phyloP scores from a whole-genome alignment of 2,329 filamentous ascomycete species.

The Cladosporium sp. region DNA sequence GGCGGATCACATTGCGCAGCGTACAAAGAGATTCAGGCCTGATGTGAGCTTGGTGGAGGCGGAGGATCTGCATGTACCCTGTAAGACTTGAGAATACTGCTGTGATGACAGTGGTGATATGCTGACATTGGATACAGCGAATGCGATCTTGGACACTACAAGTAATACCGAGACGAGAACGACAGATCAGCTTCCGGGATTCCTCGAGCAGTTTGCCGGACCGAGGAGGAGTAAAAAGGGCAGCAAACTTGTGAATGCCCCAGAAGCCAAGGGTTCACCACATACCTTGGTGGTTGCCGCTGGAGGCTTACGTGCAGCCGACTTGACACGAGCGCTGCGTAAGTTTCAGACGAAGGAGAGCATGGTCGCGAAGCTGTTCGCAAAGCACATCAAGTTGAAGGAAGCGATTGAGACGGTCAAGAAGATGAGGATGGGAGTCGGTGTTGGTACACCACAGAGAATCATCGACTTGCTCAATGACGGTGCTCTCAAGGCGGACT shows the following conservation, averaged over 20 bases:
- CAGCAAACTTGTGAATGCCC: conserved; percentile 55
- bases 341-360: conserved; percentile 73
- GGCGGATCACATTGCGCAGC: conserved; percentile 78
- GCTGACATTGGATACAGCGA: conserved; percentile 45
- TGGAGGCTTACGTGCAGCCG: conserved; percentile 78
- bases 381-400: conserved; percentile 93
- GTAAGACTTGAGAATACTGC: conserved; percentile 37
- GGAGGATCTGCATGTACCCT: conserved; percentile 72
- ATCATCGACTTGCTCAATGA: conserved; percentile 76
- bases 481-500: conserved; percentile 41
- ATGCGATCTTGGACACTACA: conserved; percentile 72
- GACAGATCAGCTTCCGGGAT: conserved; percentile 68
- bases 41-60: conserved; percentile 80
- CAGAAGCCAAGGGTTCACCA: conserved; percentile 54
- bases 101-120: neutral
- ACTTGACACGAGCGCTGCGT: conserved; percentile 69
- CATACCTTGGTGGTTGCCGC: conserved; percentile 86
- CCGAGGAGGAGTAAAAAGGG: conserved; percentile 38
- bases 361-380: conserved; percentile 84
- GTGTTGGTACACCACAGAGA: conserved; percentile 81
- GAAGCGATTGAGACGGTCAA: conserved; percentile 75
- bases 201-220: conserved; percentile 61
- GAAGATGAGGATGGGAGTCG: conserved; percentile 66
- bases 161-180: conserved; percentile 62
- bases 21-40: conserved; percentile 68